Base-by-base conservation (phyloP, 139 green algal species). In the Spirogloea muscicola region DNA sequence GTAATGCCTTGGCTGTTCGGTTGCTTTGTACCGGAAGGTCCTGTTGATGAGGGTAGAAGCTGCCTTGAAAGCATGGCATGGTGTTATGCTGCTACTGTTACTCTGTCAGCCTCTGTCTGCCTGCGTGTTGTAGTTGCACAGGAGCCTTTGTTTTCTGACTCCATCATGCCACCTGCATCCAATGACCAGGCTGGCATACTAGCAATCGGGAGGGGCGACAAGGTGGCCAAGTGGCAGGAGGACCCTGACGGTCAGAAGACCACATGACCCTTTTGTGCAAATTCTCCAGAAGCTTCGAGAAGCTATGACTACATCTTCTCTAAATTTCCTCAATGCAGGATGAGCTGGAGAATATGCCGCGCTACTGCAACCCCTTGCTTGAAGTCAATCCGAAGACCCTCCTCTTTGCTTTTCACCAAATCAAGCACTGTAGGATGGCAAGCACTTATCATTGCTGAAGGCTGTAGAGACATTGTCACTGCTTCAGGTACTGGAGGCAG, bases 101-200 rank as follows among this genome's bases (percentile, higher is more conserved):
- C n/a, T 31, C 55, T 29, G 0, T 63, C n/a, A 63, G 27, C n/a
- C 27, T 31, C 27, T 63, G 2, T 29, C 55, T 63, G n/a, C 36
- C n/a, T 29, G 7, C 38, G 27, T 29, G 18, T 63, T 3, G 13
- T 6, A 41, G 36, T 3, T 63, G 5, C 55, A 27, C n/a, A 0
- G 55, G 16, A 40, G 1, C 27, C 7, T 29, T 60, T 18, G 62
- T n/a, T n/a, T n/a, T n/a, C n/a, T n/a, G n/a, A n/a, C n/a, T n/a
- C n/a, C n/a, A n/a, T n/a, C n/a, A n/a, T n/a, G n/a, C n/a, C n/a
- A n/a, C n/a, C n/a, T n/a, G n/a, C n/a, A n/a, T n/a, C n/a, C n/a
- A n/a, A n/a, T n/a, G n/a, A n/a, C n/a, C 62, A 71, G 62, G n/a
- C 62, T 9, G 61, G 61, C 41, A 70, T 70, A 58, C 3, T 70